Base-by-base conservation (phyloP, 2,329 filamentous ascomycete species). In the Colletotrichum trifolii region DNA sequence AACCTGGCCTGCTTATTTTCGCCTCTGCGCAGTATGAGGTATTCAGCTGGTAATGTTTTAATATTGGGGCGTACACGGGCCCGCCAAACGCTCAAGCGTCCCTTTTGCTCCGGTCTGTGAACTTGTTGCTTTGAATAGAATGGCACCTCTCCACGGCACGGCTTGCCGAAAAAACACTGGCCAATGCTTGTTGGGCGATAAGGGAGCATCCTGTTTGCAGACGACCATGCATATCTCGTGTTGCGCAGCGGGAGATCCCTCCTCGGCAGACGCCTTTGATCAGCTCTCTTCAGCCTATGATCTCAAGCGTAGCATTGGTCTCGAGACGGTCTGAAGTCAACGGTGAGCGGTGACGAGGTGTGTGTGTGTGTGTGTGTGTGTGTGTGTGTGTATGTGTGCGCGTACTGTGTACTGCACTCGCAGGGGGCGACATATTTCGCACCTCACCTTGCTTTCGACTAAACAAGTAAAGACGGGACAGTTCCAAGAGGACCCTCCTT, bases 91-190 rank as follows among this genome's bases (percentile, higher is more conserved):
- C 36, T 53, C 42, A 48, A 36, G 38, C 55, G 12, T 15, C 40
- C 40, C 6, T 57, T 36, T 50, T 43, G 43, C 54, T 57, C 45
- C 42, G 42, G 42, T 39, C 42, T 48, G 25, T 25, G 25, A 25
- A 25, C 25, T 25, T 25, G 25, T 25, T 25, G 49, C 58, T 62
- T 56, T 56, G 52, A 65, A 62, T 40, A 52, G 62, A 62, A 55
- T 39, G 45, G 50, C 50, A 54, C 34, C 56, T 59, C 17, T 15
- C 25, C 33, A 17, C 58, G 58, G 50, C 57, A 33, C 43, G 34
- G n/a, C 38, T 43, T 42, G 50, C 50, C 45, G 52, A 12, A 7
- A 38, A 25, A 12, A 35, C 3, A 42, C 36, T 36, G 47, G 6
- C 33, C 34, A 36, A 8, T 39, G 54, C 40, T 12, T 12, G 40